Conservation (phyloP, 129 eudicot genomes). For the Glebionis coronaria region DNA sequence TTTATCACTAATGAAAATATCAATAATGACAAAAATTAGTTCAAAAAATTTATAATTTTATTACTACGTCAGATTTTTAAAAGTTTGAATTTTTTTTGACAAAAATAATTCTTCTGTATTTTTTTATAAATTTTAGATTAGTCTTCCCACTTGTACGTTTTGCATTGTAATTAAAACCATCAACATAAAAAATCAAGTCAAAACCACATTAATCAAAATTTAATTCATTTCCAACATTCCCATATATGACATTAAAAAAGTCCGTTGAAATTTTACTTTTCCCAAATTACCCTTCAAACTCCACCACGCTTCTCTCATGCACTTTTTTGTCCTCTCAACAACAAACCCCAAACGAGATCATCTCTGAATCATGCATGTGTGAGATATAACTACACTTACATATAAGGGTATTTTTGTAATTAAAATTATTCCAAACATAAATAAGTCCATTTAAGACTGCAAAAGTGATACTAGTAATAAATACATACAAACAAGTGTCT, state of each 20-base stretch:
- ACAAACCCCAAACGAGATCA: constrained; percentile 15
- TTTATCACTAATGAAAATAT: no score
- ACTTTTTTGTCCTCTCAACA: constrained; percentile 23
- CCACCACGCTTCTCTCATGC: constrained; percentile 23
- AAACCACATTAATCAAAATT: constrained; percentile 19
- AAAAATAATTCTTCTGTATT: no score
- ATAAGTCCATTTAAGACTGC: constrained; percentile 32
- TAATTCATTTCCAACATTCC: constrained; percentile 28
- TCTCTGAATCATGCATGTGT: constrained; percentile 32
- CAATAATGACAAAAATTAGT: no score
- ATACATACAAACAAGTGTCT: constrained; percentile 17
- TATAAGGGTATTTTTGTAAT: constrained; percentile 36
- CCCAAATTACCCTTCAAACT: constrained; percentile 33
- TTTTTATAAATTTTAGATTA: no score
- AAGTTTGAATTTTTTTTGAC: no score
- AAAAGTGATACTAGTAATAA: neutral
- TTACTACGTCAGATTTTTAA: no score
- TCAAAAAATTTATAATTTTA: no score
- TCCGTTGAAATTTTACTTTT: constrained; percentile 28
- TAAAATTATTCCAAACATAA: constrained; percentile 8
- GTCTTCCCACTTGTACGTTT: no score
- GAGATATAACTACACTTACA: constrained; percentile 1
- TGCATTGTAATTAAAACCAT: constrained; percentile 3
- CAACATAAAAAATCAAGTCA: constrained; percentile 15
- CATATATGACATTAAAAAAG: constrained; percentile 8